Conservation (phyloP, 768 basidiomycete species). For the Podaxis carcinomalis region DNA sequence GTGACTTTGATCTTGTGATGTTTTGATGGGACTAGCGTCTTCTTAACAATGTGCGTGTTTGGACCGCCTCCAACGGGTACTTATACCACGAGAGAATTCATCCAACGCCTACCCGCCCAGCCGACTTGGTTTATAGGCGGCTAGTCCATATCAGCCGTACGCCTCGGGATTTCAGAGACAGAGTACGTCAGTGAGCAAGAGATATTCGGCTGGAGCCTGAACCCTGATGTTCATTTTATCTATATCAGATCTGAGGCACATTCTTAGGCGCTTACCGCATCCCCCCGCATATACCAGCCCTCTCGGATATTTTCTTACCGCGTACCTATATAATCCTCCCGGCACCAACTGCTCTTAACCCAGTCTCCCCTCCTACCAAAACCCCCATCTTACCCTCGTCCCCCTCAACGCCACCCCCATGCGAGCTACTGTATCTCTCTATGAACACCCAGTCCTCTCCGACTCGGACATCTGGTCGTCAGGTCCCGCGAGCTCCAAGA, state of each 20-base stretch:
- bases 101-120: too few relatives aligned
- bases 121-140: too few relatives aligned
- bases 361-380: not conserved
- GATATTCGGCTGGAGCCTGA: not conserved
- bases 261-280: not conserved
- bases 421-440: slow-evolving; percentile 33
- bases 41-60: too few relatives aligned
- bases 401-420: slow-evolving; percentile 19
- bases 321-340: slow-evolving; percentile 1
- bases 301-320: not conserved
- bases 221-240: slow-evolving; percentile 9
- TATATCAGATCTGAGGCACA: slow-evolving; percentile 8
- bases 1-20: too few relatives aligned
- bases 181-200: slow-evolving; percentile 3
- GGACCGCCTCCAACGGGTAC: too few relatives aligned
- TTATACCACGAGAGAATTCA: too few relatives aligned
- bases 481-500: slow-evolving; percentile 21
- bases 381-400: not conserved
- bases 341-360: not conserved
- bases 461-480: slow-evolving; percentile 35
- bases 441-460: slow-evolving; percentile 35
- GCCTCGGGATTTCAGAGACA: not conserved
- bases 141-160: not conserved
- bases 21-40: too few relatives aligned
- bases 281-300: not conserved